Evolutionary conservation across 495 filamentous ascomycete genomes (phyloP), one percentile per base, ranked within the genome.

Genomic region (Penicillium fimorum): DNA sequence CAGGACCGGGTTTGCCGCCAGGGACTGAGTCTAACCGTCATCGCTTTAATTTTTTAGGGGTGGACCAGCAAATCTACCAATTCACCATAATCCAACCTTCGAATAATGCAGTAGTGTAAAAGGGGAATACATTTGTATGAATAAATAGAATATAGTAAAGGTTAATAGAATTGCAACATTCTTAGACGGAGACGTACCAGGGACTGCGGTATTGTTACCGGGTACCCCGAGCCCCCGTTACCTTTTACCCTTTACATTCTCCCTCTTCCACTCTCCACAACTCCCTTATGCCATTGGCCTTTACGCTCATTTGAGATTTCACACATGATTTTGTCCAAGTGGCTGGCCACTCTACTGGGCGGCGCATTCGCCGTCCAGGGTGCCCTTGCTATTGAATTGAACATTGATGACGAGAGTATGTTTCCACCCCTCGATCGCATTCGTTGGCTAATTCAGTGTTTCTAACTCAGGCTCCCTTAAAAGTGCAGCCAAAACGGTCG

Each of bases 401-500:
- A 73, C 49, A 37, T 75, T 24, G 57, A 70, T 22, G 69, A 75
- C 62, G 47, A 67, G 55, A 53, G 72, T 75, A 48, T 41, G 70
- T 62, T 18, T 17, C 17, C 50, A 15, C 35, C 54, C 49, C 17
- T n/a, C 11, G 11, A 20, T 44, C 40, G 17, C 10, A 43, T 24
- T 22, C 18, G 0, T 33, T 61, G 40, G 51, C 42, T 50, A 53
- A 47, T 13, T 32, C 15, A 22, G 24, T 42, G 11, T 42, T 6
- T 29, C 13, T 33, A n/a, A n/a, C 13, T 44, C 50, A 86, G 84
- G 61, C 30, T 85, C 84, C 5, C 81, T 90, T 63, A 84, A 82
- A 64, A 59, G 68, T 47, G 84, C 83, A 4, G 85, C 87, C 29
- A 76, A 78, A 33, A 81, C 73, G 5, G 78, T 88, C 45, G 86